Evolutionary conservation across 2,329 filamentous ascomycete species (phyloP).

Genomic region (Ceratocystis destructans): DNA sequence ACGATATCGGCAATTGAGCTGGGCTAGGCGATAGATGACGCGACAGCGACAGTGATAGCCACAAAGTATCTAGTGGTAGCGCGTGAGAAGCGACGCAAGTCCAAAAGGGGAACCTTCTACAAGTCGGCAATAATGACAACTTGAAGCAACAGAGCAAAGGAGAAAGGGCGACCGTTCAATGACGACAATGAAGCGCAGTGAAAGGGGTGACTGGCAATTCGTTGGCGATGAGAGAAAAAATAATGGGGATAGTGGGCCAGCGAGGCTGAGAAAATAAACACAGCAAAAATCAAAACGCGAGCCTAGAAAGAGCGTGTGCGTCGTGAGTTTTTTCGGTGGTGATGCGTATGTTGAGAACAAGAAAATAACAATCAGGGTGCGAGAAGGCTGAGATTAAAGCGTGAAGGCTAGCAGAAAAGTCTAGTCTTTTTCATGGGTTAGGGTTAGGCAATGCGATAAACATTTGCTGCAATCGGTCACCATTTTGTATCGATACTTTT

Average conservation of each 20-base stretch:
- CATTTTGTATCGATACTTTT: too few species aligned
- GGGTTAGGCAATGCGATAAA: too few species aligned
- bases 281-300: too few species aligned
- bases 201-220: background rate
- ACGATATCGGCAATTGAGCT: background rate
- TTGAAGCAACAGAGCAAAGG: background rate
- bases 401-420: too few species aligned
- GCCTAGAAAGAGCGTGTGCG: background rate
- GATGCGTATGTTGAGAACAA: background rate
- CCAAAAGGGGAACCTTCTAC: background rate
- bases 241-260: too few species aligned
- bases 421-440: too few species aligned
- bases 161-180: background rate
- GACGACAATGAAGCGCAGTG: background rate
- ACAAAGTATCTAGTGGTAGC: background rate
- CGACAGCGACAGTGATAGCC: background rate
- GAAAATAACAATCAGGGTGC: background rate
- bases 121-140: background rate
- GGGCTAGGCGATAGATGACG: background rate
- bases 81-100: background rate
- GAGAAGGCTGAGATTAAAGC: background rate
- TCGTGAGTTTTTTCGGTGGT: too few species aligned
- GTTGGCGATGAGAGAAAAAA: background rate
- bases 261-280: too few species aligned
- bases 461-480: too few species aligned